Evolutionary conservation across 75 land plant species (phyloP).

Genomic region (Larix kaempferi): DNA sequence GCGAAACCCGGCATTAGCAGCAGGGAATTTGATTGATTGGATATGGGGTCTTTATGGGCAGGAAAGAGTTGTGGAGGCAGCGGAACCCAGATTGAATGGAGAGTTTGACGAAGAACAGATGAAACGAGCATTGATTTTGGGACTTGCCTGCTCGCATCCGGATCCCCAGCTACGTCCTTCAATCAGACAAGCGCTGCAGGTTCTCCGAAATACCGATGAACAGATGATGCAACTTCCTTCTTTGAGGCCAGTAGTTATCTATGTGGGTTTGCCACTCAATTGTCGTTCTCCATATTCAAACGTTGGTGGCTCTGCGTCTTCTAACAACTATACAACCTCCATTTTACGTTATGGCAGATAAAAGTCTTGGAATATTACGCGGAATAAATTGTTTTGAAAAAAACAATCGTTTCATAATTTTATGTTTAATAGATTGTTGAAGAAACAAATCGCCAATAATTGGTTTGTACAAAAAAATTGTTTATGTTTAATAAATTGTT

Average conservation of each 20-base stretch:
- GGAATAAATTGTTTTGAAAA: no score
- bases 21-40: slow-evolving; percentile 56
- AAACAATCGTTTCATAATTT: no score
- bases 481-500: no score
- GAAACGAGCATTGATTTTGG: slow-evolving; percentile 39
- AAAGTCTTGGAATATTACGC: background rate
- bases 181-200: slow-evolving; percentile 44
- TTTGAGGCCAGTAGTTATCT: background rate
- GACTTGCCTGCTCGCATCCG: slow-evolving; percentile 64
- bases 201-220: slow-evolving; percentile 9
- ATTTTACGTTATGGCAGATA: background rate
- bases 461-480: no score
- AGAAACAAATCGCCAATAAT: no score
- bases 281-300: background rate
- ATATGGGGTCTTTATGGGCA: slow-evolving; percentile 38
- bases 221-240: background rate
- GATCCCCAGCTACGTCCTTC: slow-evolving; percentile 40
- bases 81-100: slow-evolving; percentile 37
- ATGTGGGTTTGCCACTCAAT: background rate
- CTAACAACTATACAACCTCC: background rate
- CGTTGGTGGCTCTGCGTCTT: background rate
- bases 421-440: no score
- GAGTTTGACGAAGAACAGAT: slow-evolving; percentile 26
- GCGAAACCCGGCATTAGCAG: slow-evolving; percentile 13
- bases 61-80: slow-evolving; percentile 29